A percentile compares a stretch with the other conserved stretches of the same genome.
These are phyloP conservation scores for Candida patagonica DNA, from an alignment of 805 yeast genomes.

Conservation along the genomic window DNA sequence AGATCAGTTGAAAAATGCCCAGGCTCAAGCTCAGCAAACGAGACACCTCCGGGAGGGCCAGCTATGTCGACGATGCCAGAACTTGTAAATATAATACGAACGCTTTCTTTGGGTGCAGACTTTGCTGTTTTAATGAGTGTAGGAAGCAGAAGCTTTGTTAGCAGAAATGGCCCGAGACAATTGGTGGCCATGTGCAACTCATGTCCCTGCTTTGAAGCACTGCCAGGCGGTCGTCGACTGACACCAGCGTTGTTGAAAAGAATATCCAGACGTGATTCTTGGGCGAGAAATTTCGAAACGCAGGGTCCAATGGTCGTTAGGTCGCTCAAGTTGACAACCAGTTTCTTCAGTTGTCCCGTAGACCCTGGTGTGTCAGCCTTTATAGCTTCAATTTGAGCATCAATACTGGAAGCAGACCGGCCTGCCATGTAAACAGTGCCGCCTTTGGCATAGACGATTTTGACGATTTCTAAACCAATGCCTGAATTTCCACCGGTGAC, in stretches of 20 bases:
- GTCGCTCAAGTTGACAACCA: constrained; percentile 28
- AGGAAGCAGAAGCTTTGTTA: constrained; percentile 31
- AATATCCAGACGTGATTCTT: constrained; percentile 27
- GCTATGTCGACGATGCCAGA: too few species aligned
- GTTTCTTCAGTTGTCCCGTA: not conserved
- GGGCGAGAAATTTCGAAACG: constrained; percentile 22
- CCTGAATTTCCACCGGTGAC: constrained; percentile 32
- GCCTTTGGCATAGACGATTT: constrained; percentile 25
- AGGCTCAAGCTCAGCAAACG: too few species aligned
- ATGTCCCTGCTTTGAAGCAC: constrained; percentile 34
- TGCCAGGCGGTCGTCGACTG: constrained; percentile 29
- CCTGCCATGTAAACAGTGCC: constrained; percentile 33
- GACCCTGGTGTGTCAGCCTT: constrained; percentile 19
- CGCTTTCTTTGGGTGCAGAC: constrained; percentile 22
- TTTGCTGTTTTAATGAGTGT: constrained; percentile 29
- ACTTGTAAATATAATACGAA: constrained; percentile 36
- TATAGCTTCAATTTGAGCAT: constrained; percentile 24
- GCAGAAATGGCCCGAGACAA: constrained; percentile 36
- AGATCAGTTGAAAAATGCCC: too few species aligned
- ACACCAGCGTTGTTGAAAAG: constrained; percentile 40
- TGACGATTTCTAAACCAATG: constrained; percentile 29
- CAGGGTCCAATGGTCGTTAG: constrained; percentile 35
- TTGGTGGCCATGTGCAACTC: constrained; percentile 42
- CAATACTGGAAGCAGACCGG: constrained; percentile 29
- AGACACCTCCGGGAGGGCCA: too few species aligned